A percentile compares a stretch with the other conserved stretches of the same genome.
Evolutionary conservation across 257 asterid species (phyloP).

Genomic region (Nicotiana benthamiana): DNA sequence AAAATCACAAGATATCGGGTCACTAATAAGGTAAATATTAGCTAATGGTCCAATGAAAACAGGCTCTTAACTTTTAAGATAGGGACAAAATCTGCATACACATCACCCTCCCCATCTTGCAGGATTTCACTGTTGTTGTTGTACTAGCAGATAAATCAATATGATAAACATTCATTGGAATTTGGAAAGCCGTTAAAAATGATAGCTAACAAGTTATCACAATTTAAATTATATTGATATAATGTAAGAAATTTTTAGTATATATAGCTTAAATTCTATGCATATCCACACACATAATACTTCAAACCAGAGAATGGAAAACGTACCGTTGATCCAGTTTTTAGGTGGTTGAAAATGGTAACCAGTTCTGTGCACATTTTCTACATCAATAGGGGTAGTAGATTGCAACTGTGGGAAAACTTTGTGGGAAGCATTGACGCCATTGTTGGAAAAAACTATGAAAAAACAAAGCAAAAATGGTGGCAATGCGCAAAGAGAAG

Average conservation of each 20-base stretch:
- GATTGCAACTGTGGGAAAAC: slow-evolving; percentile 13
- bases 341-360: slow-evolving; percentile 31
- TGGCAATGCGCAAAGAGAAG: slow-evolving; percentile 4
- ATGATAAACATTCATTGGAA: too few species aligned
- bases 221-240: not conserved
- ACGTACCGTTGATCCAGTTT: slow-evolving; percentile 39
- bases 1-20: not conserved
- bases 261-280: not conserved
- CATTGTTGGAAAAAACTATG: not conserved
- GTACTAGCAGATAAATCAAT: too few species aligned
- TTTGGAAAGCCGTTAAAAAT: not conserved
- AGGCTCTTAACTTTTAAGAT: too few species aligned
- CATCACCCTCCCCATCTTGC: too few species aligned
- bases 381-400: not conserved
- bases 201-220: not conserved
- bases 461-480: not conserved
- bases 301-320: too few species aligned
- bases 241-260: not conserved
- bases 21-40: too few species aligned
- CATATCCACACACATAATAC: too few species aligned
- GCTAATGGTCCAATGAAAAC: too few species aligned
- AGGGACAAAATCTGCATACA: too few species aligned
- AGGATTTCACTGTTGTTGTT: too few species aligned
- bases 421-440: slow-evolving; percentile 26
- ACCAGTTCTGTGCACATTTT: slow-evolving; percentile 16